Conservation (phyloP, 257 asterid species). For the Solanum piurae region DNA sequence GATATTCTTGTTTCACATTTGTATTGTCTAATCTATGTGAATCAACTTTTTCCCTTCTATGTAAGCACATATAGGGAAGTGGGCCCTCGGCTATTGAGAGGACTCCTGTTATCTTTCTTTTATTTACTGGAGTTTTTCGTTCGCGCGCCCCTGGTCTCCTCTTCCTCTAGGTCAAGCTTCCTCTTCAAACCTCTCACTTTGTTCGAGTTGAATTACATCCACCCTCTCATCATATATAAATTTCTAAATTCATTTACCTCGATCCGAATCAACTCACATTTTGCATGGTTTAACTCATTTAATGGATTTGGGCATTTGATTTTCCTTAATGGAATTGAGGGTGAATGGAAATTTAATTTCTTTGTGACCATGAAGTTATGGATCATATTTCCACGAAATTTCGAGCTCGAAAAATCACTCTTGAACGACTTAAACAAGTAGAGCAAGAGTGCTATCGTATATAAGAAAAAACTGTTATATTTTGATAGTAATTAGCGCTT, state of each 20-base stretch:
- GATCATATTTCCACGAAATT: background rate
- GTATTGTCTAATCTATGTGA: background rate
- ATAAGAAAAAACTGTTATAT: no score
- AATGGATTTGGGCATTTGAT: background rate
- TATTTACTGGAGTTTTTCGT: background rate
- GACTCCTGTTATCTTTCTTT: no score
- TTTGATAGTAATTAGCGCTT: background rate
- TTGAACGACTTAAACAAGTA: no score
- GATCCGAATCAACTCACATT: background rate
- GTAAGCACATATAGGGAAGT: background rate
- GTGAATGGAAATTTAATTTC: background rate
- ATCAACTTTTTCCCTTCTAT: background rate
- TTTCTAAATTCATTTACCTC: no score
- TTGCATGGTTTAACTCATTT: background rate
- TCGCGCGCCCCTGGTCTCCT: background rate
- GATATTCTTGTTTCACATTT: background rate
- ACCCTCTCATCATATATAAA: no score
- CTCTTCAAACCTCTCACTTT: background rate
- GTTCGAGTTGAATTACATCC: no score
- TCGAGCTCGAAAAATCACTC: background rate
- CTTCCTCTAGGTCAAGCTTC: background rate
- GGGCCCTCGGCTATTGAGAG: background rate
- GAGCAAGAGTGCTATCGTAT: background rate
- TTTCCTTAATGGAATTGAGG: background rate
- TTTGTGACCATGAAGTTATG: background rate